These are phyloP conservation scores for Talaromyces sp. DNA, from an alignment of 2,329 filamentous ascomycete genomes.

Conservation along the genomic window DNA sequence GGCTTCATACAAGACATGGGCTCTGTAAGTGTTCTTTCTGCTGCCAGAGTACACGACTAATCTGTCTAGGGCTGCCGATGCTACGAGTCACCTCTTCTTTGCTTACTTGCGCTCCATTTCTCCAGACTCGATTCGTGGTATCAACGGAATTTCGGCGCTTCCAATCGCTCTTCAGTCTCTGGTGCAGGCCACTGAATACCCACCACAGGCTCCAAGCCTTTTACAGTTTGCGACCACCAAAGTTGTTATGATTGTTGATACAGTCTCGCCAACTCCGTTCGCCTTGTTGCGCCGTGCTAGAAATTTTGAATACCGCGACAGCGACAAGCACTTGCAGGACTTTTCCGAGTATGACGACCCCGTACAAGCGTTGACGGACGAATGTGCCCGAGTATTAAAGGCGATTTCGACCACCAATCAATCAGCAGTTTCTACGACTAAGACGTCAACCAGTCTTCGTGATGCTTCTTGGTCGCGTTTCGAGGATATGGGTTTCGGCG, in stretches of 20 bases:
- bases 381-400: conserved; percentile 85
- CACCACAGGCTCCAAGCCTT: conserved; percentile 71
- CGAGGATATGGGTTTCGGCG: conserved; percentile 88
- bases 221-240: conserved; percentile 79
- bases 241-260: conserved; percentile 95
- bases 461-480: conserved; percentile 97
- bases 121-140: conserved; percentile 66
- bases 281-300: conserved; percentile 83
- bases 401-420: conserved; percentile 87
- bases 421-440: conserved; percentile 67
- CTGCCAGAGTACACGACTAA: conserved; percentile 20
- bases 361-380: conserved; percentile 80
- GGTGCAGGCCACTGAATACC: conserved; percentile 89
- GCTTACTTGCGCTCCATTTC: conserved; percentile 88
- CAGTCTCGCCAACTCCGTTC: conserved; percentile 92
- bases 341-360: conserved; percentile 91
- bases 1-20: conserved; percentile 86
- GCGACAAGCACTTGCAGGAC: conserved; percentile 76
- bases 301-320: conserved; percentile 91
- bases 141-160: conserved; percentile 77
- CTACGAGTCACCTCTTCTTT: conserved; percentile 95
- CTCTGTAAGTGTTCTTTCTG: conserved; percentile 55
- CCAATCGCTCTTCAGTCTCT: conserved; percentile 89
- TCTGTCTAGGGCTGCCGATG: conserved; percentile 73
- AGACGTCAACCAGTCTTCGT: conserved; percentile 67